A percentile compares a stretch with the other conserved stretches of the same genome.
These are phyloP conservation scores for Bipolaris bicolor DNA, from an alignment of 2,329 filamentous ascomycete genomes.

Conservation along the genomic window DNA sequence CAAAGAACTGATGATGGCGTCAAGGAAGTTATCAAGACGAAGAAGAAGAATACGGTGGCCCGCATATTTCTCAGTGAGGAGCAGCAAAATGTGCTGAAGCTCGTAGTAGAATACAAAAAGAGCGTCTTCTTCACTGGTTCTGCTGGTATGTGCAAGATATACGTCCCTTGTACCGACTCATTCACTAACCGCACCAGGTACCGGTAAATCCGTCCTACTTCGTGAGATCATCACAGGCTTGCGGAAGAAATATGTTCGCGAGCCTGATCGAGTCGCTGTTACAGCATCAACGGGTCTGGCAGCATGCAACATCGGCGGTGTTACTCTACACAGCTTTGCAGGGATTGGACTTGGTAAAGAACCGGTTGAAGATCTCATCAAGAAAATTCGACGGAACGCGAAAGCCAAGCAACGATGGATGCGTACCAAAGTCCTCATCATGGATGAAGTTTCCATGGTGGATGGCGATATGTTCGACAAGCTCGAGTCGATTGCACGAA, in stretches of 20 bases:
- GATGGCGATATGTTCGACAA: slow-evolving; percentile 98
- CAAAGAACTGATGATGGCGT: slow-evolving; percentile 54
- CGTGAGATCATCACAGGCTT: slow-evolving; percentile 85
- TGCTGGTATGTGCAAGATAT: slow-evolving; percentile 61
- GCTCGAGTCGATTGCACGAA: slow-evolving; percentile 83
- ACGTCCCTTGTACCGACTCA: neutral
- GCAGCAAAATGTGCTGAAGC: slow-evolving; percentile 79
- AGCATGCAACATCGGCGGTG: slow-evolving; percentile 94
- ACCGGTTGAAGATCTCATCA: slow-evolving; percentile 76
- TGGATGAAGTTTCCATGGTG: slow-evolving; percentile 99
- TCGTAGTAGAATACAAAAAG: slow-evolving; percentile 79
- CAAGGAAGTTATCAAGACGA: slow-evolving; percentile 53
- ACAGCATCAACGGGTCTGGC: slow-evolving; percentile 95
- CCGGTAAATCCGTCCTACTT: slow-evolving; percentile 96
- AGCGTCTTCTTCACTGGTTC: slow-evolving; percentile 99
- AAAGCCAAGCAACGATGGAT: slow-evolving; percentile 92
- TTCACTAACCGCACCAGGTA: slow-evolving; percentile 56
- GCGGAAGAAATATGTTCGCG: slow-evolving; percentile 74
- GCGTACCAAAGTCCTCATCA: slow-evolving; percentile 81
- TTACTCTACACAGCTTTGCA: slow-evolving; percentile 93
- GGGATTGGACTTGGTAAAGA: slow-evolving; percentile 97
- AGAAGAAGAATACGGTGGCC: slow-evolving; percentile 54
- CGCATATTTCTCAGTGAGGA: slow-evolving; percentile 81
- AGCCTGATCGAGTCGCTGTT: slow-evolving; percentile 85
- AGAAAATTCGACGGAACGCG: slow-evolving; percentile 86